These are phyloP conservation scores for Calocybe gangraenosa DNA, from an alignment of 768 basidiomycete species.

Conservation along the genomic window DNA sequence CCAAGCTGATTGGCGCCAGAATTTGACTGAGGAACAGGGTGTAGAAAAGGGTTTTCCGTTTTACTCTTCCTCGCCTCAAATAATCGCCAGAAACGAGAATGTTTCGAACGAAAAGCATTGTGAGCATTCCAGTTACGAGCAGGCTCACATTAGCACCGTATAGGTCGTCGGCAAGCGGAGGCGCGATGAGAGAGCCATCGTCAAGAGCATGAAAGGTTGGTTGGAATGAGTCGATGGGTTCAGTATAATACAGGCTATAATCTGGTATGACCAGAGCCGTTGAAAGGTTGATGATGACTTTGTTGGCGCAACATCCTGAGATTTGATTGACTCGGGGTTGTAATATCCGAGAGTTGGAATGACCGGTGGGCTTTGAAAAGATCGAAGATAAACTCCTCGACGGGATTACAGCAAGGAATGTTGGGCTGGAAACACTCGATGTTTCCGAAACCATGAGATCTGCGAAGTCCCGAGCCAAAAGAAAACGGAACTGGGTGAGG, in stretches of 20 bases:
- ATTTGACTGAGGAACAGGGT: constrained; percentile 52
- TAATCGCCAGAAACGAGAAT: constrained; percentile 47
- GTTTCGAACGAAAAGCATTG: constrained; percentile 50
- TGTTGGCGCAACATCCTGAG: constrained; percentile 32
- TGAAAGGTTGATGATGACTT: constrained; percentile 45
- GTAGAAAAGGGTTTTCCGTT: constrained; percentile 57
- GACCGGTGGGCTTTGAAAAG: constrained; percentile 16
- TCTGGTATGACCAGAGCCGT: constrained; percentile 47
- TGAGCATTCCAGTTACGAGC: constrained; percentile 44
- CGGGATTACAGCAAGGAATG: constrained; percentile 8
- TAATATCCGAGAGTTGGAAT: constrained; percentile 17
- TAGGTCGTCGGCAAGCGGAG: constrained; percentile 41
- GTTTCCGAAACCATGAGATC: constrained; percentile 17
- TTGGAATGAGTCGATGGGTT: constrained; percentile 39
- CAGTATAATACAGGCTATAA: constrained; percentile 39
- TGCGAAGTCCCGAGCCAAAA: constrained; percentile 7
- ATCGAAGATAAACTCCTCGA: constrained; percentile 13
- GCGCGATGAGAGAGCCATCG: constrained; percentile 59
- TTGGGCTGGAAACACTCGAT: constrained; percentile 18
- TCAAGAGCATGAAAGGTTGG: constrained; percentile 41
- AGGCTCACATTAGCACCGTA: constrained; percentile 36
- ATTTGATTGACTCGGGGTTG: constrained; percentile 31
- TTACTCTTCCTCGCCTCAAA: constrained; percentile 49
- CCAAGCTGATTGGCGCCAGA: constrained; percentile 39
- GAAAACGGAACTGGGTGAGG: not conserved